phyloP scores from a whole-genome alignment of 352 stramenopile genomes.

The Peronospora farinosa region DNA sequence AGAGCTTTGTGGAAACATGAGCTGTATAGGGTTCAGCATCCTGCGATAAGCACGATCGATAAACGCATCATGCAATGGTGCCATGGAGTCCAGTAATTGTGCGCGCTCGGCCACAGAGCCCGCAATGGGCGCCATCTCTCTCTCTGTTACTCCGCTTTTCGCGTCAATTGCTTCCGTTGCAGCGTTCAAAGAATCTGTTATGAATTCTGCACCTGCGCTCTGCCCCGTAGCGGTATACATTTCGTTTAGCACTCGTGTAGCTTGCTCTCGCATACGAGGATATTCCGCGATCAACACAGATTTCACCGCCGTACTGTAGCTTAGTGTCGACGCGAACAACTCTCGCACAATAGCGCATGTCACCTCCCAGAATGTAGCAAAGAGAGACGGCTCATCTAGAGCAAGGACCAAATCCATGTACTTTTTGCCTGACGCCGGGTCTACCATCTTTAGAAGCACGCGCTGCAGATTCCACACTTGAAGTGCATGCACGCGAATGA shows the following conservation, averaged over 20 bases:
- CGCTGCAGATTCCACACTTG: constrained; percentile 85
- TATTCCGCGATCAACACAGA: constrained; percentile 71
- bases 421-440: constrained; percentile 33
- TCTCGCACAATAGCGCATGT: constrained; percentile 71
- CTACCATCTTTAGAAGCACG: constrained; percentile 76
- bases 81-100: constrained; percentile 72
- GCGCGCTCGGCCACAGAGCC: constrained; percentile 35
- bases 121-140: constrained; percentile 35
- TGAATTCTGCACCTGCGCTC: constrained; percentile 22
- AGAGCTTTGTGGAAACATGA: constrained; percentile 84
- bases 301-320: constrained; percentile 54
- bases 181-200: constrained; percentile 10
- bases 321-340: constrained; percentile 53
- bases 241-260: constrained; percentile 54
- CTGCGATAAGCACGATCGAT: constrained; percentile 54
- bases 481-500: constrained; percentile 53
- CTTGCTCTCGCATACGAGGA: constrained; percentile 73
- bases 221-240: constrained; percentile 49
- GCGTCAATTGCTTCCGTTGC: neutral
- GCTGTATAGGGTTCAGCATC: constrained; percentile 70
- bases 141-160: neutral
- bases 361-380: constrained; percentile 84
- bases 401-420: constrained; percentile 72
- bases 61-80: constrained; percentile 60
- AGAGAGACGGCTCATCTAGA: constrained; percentile 69